A percentile compares a stretch with the other conserved stretches of the same genome.
phyloP scores from a whole-genome alignment of 139 green algal genomes.

The Tetradesmus lagerheimii region DNA sequence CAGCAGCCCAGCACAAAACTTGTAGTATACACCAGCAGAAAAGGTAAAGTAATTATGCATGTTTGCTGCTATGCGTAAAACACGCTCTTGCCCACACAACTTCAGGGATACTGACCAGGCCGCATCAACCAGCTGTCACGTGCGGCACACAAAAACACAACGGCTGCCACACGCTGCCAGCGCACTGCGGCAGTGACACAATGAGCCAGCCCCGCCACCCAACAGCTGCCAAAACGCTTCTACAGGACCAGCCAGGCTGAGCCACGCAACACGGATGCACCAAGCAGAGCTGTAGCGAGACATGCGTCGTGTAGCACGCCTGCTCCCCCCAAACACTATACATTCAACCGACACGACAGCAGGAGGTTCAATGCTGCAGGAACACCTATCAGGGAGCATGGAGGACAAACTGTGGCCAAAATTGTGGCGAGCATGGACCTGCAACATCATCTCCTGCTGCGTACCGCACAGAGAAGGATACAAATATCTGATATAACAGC shows the following conservation, averaged over 20 bases:
- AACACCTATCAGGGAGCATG: neutral
- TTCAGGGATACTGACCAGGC: neutral
- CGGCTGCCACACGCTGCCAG: neutral
- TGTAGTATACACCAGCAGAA: slow-evolving; percentile 1
- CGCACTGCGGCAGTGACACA: neutral
- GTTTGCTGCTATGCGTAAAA: neutral
- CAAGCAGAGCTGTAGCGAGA: neutral
- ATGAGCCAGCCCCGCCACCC: neutral
- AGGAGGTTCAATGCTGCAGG: neutral
- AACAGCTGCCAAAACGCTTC: neutral
- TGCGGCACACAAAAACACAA: neutral
- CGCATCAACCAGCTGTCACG: neutral
- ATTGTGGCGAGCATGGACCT: neutral
- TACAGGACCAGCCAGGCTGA: neutral
- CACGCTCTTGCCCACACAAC: neutral
- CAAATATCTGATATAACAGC: neutral
- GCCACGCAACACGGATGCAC: neutral
- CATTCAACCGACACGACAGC: neutral
- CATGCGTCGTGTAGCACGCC: neutral
- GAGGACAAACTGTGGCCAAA: neutral
- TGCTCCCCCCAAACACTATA: neutral
- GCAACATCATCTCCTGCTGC: neutral
- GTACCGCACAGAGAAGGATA: neutral
- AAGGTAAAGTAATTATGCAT: neutral
- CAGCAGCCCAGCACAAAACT: neutral